phyloP scores from a whole-genome alignment of 805 yeast genomes.

The Candida germanica region DNA sequence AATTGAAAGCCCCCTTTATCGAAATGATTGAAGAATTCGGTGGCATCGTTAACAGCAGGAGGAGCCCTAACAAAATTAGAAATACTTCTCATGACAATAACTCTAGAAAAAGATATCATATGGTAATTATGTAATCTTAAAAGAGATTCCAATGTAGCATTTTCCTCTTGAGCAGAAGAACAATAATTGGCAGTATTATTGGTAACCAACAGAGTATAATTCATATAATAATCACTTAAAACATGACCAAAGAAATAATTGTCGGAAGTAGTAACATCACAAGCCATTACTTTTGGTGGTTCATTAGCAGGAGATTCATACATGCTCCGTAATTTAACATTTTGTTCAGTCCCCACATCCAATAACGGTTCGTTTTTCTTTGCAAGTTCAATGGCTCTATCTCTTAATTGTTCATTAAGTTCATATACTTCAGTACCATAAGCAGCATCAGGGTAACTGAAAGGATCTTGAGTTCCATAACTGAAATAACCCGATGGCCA shows the following conservation, averaged over 20 bases:
- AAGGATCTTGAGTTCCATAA: slow-evolving; percentile 49
- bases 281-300: slow-evolving; percentile 17
- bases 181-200: slow-evolving; percentile 60
- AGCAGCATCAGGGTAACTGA: slow-evolving; percentile 49
- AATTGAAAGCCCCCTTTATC: slow-evolving; percentile 51
- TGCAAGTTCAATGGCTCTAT: slow-evolving; percentile 55
- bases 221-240: slow-evolving; percentile 49
- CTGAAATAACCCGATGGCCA: slow-evolving; percentile 63
- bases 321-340: slow-evolving; percentile 44
- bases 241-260: slow-evolving; percentile 55
- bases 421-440: slow-evolving; percentile 68
- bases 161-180: slow-evolving; percentile 65
- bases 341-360: slow-evolving; percentile 44
- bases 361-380: slow-evolving; percentile 31
- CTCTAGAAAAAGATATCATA: slow-evolving; percentile 54
- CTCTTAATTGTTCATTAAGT: slow-evolving; percentile 55
- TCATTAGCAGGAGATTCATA: slow-evolving; percentile 29
- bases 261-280: slow-evolving; percentile 63
- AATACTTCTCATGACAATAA: slow-evolving; percentile 58
- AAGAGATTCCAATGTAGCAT: slow-evolving; percentile 60
- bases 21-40: slow-evolving; percentile 48
- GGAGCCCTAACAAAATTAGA: slow-evolving; percentile 60
- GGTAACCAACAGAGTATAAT: slow-evolving; percentile 47
- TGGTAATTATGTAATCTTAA: slow-evolving; percentile 53
- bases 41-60: slow-evolving; percentile 38